These are phyloP conservation scores for Helianthus tuberosus DNA, from an alignment of 129 eudicot species.

Conservation along the genomic window DNA sequence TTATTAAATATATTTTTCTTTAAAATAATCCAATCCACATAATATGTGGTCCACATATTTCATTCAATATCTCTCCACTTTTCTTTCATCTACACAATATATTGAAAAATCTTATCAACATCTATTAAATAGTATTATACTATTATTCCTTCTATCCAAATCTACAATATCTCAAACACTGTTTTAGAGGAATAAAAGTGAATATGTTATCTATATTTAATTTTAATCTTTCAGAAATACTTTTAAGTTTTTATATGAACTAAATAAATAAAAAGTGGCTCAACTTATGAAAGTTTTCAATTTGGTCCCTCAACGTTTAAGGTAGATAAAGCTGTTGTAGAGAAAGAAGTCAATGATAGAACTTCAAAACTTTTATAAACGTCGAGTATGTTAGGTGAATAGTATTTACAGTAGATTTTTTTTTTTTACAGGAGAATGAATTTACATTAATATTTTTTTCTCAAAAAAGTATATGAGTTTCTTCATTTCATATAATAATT, in stretches of 20 bases:
- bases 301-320: too few relatives aligned
- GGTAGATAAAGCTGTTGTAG: too few relatives aligned
- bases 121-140: slow-evolving; percentile 20
- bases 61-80: slow-evolving; percentile 20
- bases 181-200: not conserved
- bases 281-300: too few relatives aligned
- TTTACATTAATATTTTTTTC: too few relatives aligned
- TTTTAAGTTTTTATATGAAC: too few relatives aligned
- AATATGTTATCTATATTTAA: not conserved
- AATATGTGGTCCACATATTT: slow-evolving; percentile 32
- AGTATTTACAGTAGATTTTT: too few relatives aligned
- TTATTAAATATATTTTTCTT: not conserved
- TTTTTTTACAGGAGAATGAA: too few relatives aligned
- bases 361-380: too few relatives aligned
- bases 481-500: not conserved
- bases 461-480: not conserved
- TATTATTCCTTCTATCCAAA: not conserved
- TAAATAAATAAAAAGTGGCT: too few relatives aligned
- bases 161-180: not conserved
- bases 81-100: slow-evolving; percentile 20
- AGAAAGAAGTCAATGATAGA: too few relatives aligned
- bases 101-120: slow-evolving; percentile 35
- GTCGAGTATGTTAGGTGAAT: too few relatives aligned
- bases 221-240: too few relatives aligned
- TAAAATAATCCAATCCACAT: slow-evolving; percentile 30